These are phyloP conservation scores for Artemisia tridentata DNA, from an alignment of 129 eudicot genomes.

Conservation along the genomic window DNA sequence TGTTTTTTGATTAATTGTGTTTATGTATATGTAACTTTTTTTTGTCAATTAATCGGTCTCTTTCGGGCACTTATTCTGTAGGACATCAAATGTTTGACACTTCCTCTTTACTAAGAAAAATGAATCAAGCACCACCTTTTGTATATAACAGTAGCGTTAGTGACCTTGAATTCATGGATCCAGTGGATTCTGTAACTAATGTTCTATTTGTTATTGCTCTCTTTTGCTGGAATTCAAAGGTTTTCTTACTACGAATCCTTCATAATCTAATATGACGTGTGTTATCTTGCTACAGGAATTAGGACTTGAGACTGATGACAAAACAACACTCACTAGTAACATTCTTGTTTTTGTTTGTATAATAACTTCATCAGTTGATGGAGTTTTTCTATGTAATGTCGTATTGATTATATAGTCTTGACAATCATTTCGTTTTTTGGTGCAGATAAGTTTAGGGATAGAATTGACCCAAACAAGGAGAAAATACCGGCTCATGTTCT, in stretches of 20 bases:
- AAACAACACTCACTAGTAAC: constrained; percentile 92
- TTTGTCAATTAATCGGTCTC: no score
- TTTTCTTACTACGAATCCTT: constrained; percentile 1
- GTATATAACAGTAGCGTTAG: no score
- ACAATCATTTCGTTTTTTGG: constrained; percentile 9
- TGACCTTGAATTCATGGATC: no score
- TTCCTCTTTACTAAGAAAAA: no score
- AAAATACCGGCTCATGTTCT: constrained; percentile 84
- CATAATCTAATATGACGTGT: constrained; percentile 5
- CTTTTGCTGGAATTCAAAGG: background rate
- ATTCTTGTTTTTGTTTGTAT: constrained; percentile 17
- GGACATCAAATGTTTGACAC: no score
- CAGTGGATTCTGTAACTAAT: constrained; percentile 27
- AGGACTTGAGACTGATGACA: constrained; percentile 95
- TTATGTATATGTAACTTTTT: no score
- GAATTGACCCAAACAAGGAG: constrained; percentile 92
- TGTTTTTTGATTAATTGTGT: no score
- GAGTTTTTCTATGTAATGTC: constrained; percentile 1
- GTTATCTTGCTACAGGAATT: constrained; percentile 59
- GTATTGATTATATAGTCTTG: background rate
- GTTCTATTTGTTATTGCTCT: constrained; percentile 7
- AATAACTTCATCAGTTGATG: background rate
- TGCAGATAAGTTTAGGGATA: constrained; percentile 88
- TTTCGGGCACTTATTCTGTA: no score
- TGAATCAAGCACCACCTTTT: no score